These are phyloP conservation scores for Oryza meyeriana DNA, from an alignment of 176 grass and related monocot genomes.

Conservation along the genomic window DNA sequence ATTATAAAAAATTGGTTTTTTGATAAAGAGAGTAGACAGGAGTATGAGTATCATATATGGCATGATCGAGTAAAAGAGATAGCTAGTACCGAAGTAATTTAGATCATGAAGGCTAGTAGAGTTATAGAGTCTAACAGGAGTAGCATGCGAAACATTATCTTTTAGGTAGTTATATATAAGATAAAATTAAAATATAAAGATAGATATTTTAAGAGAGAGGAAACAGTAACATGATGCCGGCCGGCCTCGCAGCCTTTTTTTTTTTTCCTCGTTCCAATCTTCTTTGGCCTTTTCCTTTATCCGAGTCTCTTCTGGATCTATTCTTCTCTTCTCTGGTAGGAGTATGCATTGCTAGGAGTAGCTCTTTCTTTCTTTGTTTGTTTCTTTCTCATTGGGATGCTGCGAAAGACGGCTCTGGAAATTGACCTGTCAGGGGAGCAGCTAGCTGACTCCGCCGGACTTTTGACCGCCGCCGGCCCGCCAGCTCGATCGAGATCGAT, in stretches of 20 bases:
- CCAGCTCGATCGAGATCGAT: background rate
- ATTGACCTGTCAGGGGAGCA: slow-evolving; percentile 26
- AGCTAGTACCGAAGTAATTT: no score
- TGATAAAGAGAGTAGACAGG: no score
- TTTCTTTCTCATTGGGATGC: slow-evolving; percentile 34
- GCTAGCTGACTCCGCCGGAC: background rate
- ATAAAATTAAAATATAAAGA: no score
- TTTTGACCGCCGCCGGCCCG: background rate
- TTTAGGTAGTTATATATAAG: no score
- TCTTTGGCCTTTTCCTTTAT: slow-evolving; percentile 15
- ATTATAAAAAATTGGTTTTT: no score
- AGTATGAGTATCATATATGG: background rate
- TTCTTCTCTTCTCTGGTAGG: background rate
- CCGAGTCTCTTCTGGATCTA: background rate
- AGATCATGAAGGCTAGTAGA: no score
- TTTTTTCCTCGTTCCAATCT: background rate
- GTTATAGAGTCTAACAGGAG: no score
- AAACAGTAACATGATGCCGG: background rate
- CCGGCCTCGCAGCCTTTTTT: background rate
- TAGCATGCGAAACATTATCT: no score
- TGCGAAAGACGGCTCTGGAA: slow-evolving; percentile 5
- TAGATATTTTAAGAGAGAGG: no score
- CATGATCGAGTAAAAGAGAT: background rate
- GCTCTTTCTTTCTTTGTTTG: no score
- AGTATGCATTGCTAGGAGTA: no score